Evolutionary conservation across 768 basidiomycete species (phyloP), one percentile per base, ranked within the genome.

Genomic region (Boletus huronensis): DNA sequence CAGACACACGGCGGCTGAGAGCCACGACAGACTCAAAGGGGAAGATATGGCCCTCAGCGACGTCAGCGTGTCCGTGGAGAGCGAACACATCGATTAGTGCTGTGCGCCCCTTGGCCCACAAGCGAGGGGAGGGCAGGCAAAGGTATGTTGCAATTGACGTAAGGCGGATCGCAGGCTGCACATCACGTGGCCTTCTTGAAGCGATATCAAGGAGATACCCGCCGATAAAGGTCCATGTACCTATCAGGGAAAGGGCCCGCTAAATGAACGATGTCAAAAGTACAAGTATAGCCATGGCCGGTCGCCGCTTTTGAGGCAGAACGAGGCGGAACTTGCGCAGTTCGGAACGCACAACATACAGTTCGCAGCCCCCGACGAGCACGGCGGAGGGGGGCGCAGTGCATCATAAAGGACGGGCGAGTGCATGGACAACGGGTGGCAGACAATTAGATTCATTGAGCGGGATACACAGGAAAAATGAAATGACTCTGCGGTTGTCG

Each of bases 91-190:
- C 48, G 45, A 60, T 10, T 52, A 46, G 43, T 54, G 59, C 49
- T 49, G 56, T 57, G 34, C 41, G 54, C 58, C 67, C 60, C 59
- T 62, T 62, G 58, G 58, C 62, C 65, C 66, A 63, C 59, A 69
- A 67, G 64, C 66, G 67, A 68, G 53, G 44, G 45, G 53, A 57
- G 59, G 65, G 67, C 67, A 68, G 67, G 67, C 50, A 63, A 55
- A 44, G 60, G 67, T 61, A 63, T 69, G 67, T 63, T 57, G 46
- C 5, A 26, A 47, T 58, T 68, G 67, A 68, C 67, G 67, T 68
- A 64, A 68, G 52, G 50, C 56, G 60, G 55, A 66, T 60, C 55
- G 58, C 56, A 55, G 48, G 43, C 46, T 55, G 62, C 40, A 54
- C 2, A 55, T 56, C 62, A 59, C 62, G 58, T 62, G 64, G 58